Evolutionary conservation across 495 filamentous ascomycete species (phyloP), one percentile per base, ranked within the genome.

Genomic region (Jackrogersella minutella): DNA sequence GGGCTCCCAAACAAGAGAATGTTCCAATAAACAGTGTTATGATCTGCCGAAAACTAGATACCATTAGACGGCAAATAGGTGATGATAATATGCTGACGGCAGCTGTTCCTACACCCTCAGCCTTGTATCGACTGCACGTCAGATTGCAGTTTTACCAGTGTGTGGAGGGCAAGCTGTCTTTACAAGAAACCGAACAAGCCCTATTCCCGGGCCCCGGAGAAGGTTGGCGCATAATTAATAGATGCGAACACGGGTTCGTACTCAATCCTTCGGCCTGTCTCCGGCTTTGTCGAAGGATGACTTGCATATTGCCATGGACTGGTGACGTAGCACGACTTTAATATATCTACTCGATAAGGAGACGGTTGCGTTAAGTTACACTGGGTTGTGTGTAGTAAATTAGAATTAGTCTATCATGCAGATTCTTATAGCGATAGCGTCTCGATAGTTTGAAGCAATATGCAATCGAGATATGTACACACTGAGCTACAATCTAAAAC

Each of bases 41-140:
- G 49, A 36, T 24, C 30, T 40, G 40, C 30, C 16, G 40, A 59
- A 21, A 33, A 33, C 41, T 58, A 40, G 33, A 16, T 58, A 43
- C 50, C 26, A 33, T 51, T 21, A 17, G 34, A 41, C 8, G 36
- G n/a, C 49, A 44, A 46, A 16, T 44, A 40, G 31, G 31, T 49
- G 24, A 30, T 17, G 44, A 17, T 30, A 26, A 28, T 30, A 24
- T 47, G 40, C 11, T 19, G 40, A 44, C 7, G 24, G 33, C 22
- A 30, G 10, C n/a, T 24, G 14, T 43, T 39, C 40, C 26, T 63
- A 62, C 53, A 68, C 65, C 62, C 54, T 57, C 60, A 64, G 66
- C 66, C 60, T 64, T 69, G 47, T 65, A 69, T 69, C 53, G 47
- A 44, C 62, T 63, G 67, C 67, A 70, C 61, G 67, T 70, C 58